Base-by-base conservation (phyloP, 1,139 yeast genomes). In the Zhuliangozyma blackwelliae region DNA sequence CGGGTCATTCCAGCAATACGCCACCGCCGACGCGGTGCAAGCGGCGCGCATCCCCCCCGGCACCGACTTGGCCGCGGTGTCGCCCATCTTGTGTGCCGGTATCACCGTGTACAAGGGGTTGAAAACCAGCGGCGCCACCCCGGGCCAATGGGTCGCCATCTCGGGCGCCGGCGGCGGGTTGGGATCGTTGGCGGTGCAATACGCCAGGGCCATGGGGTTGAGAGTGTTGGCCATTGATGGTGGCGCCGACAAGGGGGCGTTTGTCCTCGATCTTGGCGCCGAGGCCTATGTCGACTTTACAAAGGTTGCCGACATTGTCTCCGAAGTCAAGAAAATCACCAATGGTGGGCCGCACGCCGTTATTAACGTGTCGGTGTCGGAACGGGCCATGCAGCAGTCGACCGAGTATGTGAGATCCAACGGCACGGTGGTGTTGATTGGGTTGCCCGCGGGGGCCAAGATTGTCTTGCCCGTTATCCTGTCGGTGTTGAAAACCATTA, bases 121-220 rank as follows among this genome's bases (percentile, higher is more conserved):
- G 53, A 83, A 83, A 71, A 77, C 80, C 35, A 82, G 90, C 40
- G 68, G 72, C 34, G 68, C 80, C 49, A 54, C 50, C 37, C 78
- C 90, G 36, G 94, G 92, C 54, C 77, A 84, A 54, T 82, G 88
- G 87, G 87, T 83, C 42, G 82, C 83, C 48, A 69, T 84, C 51
- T 77, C 87, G 44, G 94, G 95, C 63, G 90, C 90, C 39, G 88
- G 81, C 55, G 90, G 95, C 62, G 95, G 94, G 52, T 74, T 85
- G 53, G 95, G 95, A 44, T 76, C 89, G 35, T 67, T 84, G 44
- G 92, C 90, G 41, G 71, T 85, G 51, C 92, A 84, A 63, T 84
- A 81, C 65, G 94, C 90, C 44, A 76, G 70, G 60, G 90, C 89
- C 43, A 80, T 85, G 87, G 94, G 94, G 50, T 73, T 68, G 63